Evolutionary conservation across 441 rosid genomes (phyloP).

Genomic region (Pelargonium fulgidum): DNA sequence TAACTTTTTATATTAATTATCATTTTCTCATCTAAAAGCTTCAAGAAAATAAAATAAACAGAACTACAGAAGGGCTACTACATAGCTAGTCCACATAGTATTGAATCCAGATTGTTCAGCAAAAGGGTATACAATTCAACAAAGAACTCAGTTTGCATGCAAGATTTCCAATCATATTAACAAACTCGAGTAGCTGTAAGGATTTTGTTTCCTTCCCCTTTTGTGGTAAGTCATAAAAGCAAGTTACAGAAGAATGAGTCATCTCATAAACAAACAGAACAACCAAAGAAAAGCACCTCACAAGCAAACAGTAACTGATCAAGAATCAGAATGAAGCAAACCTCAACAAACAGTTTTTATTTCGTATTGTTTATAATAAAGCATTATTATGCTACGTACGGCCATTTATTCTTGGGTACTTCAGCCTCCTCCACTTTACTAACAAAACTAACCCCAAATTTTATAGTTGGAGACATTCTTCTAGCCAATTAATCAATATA

Average conservation of each 20-base stretch:
- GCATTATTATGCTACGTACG: background rate
- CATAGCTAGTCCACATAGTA: constrained; percentile 7
- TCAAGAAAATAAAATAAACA: constrained; percentile 7
- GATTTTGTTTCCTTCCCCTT: background rate
- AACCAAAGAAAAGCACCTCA: background rate
- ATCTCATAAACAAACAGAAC: background rate
- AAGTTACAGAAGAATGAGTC: background rate
- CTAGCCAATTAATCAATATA: no score
- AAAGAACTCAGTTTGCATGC: background rate
- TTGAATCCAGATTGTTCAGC: constrained; percentile 4
- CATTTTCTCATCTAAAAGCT: background rate
- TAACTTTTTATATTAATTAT: background rate
- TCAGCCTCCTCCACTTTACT: constrained; percentile 3
- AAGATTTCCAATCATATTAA: background rate
- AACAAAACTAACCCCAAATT: background rate
- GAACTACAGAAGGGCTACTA: constrained; percentile 4
- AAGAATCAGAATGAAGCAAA: background rate
- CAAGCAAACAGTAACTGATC: constrained; percentile 6
- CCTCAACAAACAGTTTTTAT: background rate
- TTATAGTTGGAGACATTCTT: no score
- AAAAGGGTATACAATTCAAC: constrained; percentile 1
- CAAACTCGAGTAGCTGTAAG: background rate
- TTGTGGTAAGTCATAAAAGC: constrained; percentile 3
- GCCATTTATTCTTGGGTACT: constrained; percentile 1
- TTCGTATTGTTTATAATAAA: background rate